Percentiles rank a stretch among this genome's conserved stretches.
These are phyloP conservation scores for Daldinia grandis DNA, from an alignment of 495 filamentous ascomycete genomes.

Conservation along the genomic window DNA sequence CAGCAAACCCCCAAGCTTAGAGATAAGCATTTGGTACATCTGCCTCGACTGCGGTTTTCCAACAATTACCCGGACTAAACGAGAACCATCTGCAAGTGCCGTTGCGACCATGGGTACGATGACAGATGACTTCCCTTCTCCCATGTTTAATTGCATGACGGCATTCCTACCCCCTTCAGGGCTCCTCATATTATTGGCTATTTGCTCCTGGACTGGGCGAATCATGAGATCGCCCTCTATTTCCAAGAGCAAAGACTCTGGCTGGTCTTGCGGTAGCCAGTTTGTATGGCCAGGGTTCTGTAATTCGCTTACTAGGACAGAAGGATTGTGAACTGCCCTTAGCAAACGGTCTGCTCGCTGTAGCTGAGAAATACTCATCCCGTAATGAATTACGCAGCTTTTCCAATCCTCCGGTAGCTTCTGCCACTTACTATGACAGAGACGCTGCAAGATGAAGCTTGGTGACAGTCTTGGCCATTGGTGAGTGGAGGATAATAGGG, in stretches of 20 bases:
- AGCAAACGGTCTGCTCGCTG: constrained; percentile 53
- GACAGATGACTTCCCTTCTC: constrained; percentile 75
- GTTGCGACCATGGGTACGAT: constrained; percentile 72
- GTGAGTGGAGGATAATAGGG: neutral
- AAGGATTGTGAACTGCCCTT: constrained; percentile 23
- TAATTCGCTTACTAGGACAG: constrained; percentile 60
- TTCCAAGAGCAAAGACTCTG: constrained; percentile 70
- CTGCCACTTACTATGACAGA: constrained; percentile 40
- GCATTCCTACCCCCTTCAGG: constrained; percentile 57
- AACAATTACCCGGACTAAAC: constrained; percentile 67
- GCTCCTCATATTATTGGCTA: constrained; percentile 65
- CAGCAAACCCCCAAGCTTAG: constrained; percentile 67
- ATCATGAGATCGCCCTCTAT: constrained; percentile 71
- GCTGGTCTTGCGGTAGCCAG: constrained; percentile 59
- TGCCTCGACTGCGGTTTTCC: constrained; percentile 68
- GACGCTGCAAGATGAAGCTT: constrained; percentile 48
- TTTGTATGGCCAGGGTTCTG: constrained; percentile 61
- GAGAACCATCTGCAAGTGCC: constrained; percentile 60
- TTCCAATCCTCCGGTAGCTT: constrained; percentile 45
- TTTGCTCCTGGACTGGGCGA: constrained; percentile 65
- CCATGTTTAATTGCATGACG: constrained; percentile 79
- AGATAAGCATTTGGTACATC: constrained; percentile 68
- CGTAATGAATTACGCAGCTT: constrained; percentile 48
- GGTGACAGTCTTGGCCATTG: constrained; percentile 47
- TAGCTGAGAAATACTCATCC: constrained; percentile 44